Base-by-base conservation (phyloP, 108 stramenopile genomes). In the Asterionellopsis glacialis region DNA sequence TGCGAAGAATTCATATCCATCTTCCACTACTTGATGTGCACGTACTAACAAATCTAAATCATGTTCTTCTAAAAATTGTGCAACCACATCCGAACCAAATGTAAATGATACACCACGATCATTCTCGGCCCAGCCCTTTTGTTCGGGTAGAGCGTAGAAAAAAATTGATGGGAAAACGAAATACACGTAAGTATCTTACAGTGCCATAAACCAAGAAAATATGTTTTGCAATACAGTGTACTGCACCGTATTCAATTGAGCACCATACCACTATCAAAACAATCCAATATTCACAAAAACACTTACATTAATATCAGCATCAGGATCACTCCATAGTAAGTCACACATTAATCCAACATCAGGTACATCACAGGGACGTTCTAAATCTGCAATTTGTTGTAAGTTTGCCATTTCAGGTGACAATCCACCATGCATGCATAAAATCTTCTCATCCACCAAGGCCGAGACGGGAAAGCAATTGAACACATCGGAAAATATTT, bases 21-120 rank as follows among this genome's bases (percentile, higher is more conserved):
- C 97, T 68, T 96, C 95, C 12, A 96, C 97, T 4, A 97, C 95
- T 72, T 97, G 97, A 73, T 98, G 97, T 0, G 97, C 97, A 22
- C 97, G 73, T 55, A 94, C 94, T 51, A 98, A 61, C 24, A 98
- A 76, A 55, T 76, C 74, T 38, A 70, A 43, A 67, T 70, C 65
- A 3, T 70, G 69, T 9, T 38, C 33, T 55, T 67, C 65, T 41
- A 70, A 48, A 70, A 66, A 76, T 13, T 61, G 33, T 13, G 39
- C 39, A 3, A 70, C 64, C 0, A 70, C 60, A 43, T 76, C 65
- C 0, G 64, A 43, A 11, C 97, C 97, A 64, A 98, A 98, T 9
- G 94, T 92, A 64, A 87, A 98, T 9, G 82, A 84, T 9, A 96
- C 97, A n/a, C 97, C 97, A 19, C 97, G 71, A 64, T 95, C 93